Evolutionary conservation across 1,284 basidiomycete species (phyloP), one percentile per base, ranked within the genome.

Genomic region (Marasmius tenuissimus): DNA sequence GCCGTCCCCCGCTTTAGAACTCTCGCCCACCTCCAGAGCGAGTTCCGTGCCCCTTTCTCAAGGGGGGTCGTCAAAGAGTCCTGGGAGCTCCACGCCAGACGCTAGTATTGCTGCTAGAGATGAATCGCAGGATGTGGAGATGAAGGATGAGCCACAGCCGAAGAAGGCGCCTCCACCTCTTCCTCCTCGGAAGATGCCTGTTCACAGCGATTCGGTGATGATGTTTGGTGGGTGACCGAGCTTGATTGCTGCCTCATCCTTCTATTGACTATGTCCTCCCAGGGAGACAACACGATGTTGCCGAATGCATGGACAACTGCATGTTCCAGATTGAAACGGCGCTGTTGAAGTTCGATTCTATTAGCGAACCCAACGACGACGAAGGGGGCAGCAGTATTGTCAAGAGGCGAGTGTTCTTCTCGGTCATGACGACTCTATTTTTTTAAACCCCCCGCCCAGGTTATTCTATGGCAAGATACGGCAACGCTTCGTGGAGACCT

Each of bases 221-320:
- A 91, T 94, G 84, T 97, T 97, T 70, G 94, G 94, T 93, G 71
- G 71, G 84, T 71, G 22, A 33, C 35, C 10, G 34, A 5, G 11
- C 3, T 22, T 50, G 27, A 54, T 40, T 18, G n/a, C 58, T n/a
- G 54, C 16, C 18, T 18, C 48, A 34, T 27, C 22, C 39, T 39
- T 18, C 40, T 38, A 38, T 55, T 57, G 52, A 27, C 42, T n/a
- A 34, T 42, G 42, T 14, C n/a, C 64, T 48, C 45, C 11, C 69
- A 87, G 95, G 95, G n/a, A 90, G 93, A 66, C 97, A 99, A 71
- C 97, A 99, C 71, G 97, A 99, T 72, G 96, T 98, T 2, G 92
- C 96, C 0, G 97, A 99, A 76, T 98, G 97, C 74, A 93, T 99
- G 86, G 96, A 99, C 76, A 99, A 99, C 70, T 96, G 97, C 77